Base-by-base conservation (phyloP, 352 stramenopile genomes). In the Globisporangium middletonii region DNA sequence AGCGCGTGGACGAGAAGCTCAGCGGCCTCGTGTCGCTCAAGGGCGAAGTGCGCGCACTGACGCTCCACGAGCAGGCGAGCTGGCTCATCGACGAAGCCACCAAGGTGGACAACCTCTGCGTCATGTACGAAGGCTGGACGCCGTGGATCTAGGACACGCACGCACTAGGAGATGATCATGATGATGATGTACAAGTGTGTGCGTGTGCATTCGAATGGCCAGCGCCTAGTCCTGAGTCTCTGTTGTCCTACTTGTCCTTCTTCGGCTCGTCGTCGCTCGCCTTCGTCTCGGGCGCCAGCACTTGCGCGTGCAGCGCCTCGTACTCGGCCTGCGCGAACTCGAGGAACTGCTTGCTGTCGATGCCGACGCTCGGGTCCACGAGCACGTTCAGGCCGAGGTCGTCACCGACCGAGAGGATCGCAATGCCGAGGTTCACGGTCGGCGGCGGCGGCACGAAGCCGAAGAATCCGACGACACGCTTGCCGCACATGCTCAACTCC, bases 111-210 rank as follows among this genome's bases (percentile, higher is more conserved):
- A 95, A 95, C 55, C 65, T 95, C 4, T 92, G 81, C 44, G 73
- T 89, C 52, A 95, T 95, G 85, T 95, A 95, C 59, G 85, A 95
- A 76, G 85, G 85, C 23, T 95, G 85, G 85, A 95, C 83, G 3
- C 83, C 85, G 19, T 95, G 85, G 85, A 95, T 95, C 55, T 95
- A 80, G 28, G 28, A 26, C 23, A 23, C 2, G 8, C 13, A 35
- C 23, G 13, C 30, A 8, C 8, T 50, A 18, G 19, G 16, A 11
- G 45, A 50, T n/a, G n/a, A n/a, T n/a, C n/a, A n/a, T n/a, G n/a
- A n/a, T n/a, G n/a, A n/a, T 23, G 18, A 46, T 23, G 41, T 46
- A 46, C 41, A 18, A 19, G 41, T 45, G 35, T 41, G 35, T 13
- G 35, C 11, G 41, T 45, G 41, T 45, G 13, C 41, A 38, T 38